Percentiles rank a stretch among this genome's conserved stretches.
Evolutionary conservation across 1,139 yeast genomes (phyloP).

Genomic region (Suhomyces bribrorum): DNA sequence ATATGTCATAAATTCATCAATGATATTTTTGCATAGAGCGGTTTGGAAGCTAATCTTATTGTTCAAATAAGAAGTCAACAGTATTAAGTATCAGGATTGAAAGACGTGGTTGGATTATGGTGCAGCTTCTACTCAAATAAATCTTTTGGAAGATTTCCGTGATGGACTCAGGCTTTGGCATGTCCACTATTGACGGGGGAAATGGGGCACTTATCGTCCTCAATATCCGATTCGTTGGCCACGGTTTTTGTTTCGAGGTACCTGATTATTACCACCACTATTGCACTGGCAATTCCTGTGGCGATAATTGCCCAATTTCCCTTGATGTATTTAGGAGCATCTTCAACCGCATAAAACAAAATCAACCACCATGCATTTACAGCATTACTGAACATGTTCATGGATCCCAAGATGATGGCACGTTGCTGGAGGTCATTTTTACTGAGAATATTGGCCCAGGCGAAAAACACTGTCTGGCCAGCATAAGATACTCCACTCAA

Average conservation of each 20-base stretch:
- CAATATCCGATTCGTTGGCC: not conserved
- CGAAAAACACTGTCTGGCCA: constrained; percentile 59
- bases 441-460: constrained; percentile 62
- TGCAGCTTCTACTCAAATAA: no score
- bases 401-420: constrained; percentile 58
- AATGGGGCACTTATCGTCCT: no score
- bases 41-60: no score
- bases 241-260: constrained; percentile 28
- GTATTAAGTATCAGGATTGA: no score
- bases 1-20: no score
- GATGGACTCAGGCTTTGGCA: no score
- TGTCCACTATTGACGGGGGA: no score
- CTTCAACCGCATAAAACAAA: constrained; percentile 50
- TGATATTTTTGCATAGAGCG: no score
- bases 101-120: no score
- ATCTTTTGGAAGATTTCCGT: no score
- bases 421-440: constrained; percentile 56
- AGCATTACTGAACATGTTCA: constrained; percentile 65
- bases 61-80: no score
- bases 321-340: constrained; percentile 50
- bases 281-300: constrained; percentile 38
- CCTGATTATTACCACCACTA: constrained; percentile 24
- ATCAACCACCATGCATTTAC: constrained; percentile 67
- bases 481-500: constrained; percentile 55
- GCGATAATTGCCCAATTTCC: constrained; percentile 61